Evolutionary conservation across 2,329 filamentous ascomycete species (phyloP).

Genomic region (Didymosphaeria variabile): DNA sequence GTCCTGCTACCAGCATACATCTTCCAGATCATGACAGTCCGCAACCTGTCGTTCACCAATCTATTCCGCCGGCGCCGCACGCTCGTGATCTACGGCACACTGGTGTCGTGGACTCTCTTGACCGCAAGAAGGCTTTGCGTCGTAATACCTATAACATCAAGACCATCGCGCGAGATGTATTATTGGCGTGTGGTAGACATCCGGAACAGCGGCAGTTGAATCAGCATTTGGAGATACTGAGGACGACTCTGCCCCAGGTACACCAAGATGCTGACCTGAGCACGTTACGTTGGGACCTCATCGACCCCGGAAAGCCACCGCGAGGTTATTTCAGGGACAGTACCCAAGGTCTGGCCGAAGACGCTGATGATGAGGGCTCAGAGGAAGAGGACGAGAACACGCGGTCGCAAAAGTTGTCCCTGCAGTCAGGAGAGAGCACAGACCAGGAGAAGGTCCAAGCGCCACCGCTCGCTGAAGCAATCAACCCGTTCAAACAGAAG

Average conservation of each 20-base stretch:
- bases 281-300: constrained; percentile 69
- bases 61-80: constrained; percentile 16
- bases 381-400: constrained; percentile 37
- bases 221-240: constrained; percentile 63
- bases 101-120: constrained; percentile 56
- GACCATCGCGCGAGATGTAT: constrained; percentile 70
- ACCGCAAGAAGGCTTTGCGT: constrained; percentile 56
- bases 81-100: constrained; percentile 28
- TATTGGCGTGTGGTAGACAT: constrained; percentile 69
- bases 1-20: constrained; percentile 33
- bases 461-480: constrained; percentile 26
- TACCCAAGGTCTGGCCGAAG: constrained; percentile 37
- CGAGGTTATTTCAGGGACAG: constrained; percentile 42
- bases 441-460: constrained; percentile 36
- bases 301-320: constrained; percentile 64
- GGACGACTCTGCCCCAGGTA: constrained; percentile 54
- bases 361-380: constrained; percentile 48
- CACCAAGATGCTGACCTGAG: constrained; percentile 61
- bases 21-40: constrained; percentile 24
- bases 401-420: constrained; percentile 25
- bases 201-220: constrained; percentile 68
- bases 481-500: constrained; percentile 43
- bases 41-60: constrained; percentile 17
- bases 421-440: constrained; percentile 31
- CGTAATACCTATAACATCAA: constrained; percentile 66